These are phyloP conservation scores for Pseudogymnoascus verrucosus DNA, from an alignment of 2,329 filamentous ascomycete species.

Conservation along the genomic window DNA sequence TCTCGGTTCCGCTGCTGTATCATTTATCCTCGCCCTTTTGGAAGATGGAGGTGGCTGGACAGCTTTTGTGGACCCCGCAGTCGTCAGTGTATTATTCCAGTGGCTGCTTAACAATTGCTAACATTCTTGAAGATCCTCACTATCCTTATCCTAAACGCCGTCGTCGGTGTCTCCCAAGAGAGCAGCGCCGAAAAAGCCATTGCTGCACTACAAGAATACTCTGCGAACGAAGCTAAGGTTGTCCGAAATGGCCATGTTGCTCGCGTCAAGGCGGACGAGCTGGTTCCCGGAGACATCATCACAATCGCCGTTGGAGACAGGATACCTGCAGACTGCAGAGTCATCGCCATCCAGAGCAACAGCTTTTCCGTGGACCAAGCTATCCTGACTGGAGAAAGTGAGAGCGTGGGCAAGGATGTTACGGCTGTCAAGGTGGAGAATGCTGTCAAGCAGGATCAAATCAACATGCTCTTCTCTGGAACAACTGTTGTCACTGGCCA, in stretches of 20 bases:
- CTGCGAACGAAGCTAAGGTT: conserved; percentile 47
- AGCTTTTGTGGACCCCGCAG: conserved; percentile 90
- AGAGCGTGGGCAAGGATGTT: conserved; percentile 86
- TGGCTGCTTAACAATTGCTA: conserved; percentile 11
- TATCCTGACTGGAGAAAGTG: conserved; percentile 93
- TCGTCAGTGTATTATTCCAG: conserved; percentile 53
- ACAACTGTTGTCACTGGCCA: conserved; percentile 94
- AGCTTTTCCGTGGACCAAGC: conserved; percentile 95
- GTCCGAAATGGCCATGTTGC: conserved; percentile 44
- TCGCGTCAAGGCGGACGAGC: conserved; percentile 44
- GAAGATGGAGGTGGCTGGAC: conserved; percentile 93
- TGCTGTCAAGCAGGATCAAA: conserved; percentile 93
- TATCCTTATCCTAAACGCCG: conserved; percentile 65
- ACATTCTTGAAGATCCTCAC: conserved; percentile 67
- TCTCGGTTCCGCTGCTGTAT: conserved; percentile 84
- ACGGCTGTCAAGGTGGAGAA: conserved; percentile 62
- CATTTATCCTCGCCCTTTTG: conserved; percentile 86
- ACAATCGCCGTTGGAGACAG: conserved; percentile 57
- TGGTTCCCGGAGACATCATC: conserved; percentile 61
- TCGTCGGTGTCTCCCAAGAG: conserved; percentile 55
- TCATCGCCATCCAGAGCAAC: conserved; percentile 90
- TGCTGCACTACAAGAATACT: conserved; percentile 38
- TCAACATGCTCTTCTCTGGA: conserved; percentile 97
- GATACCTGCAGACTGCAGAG: conserved; percentile 70
- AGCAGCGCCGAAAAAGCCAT: conserved; percentile 55